phyloP scores from a whole-genome alignment of 495 filamentous ascomycete genomes.

The Collariella sp. region DNA sequence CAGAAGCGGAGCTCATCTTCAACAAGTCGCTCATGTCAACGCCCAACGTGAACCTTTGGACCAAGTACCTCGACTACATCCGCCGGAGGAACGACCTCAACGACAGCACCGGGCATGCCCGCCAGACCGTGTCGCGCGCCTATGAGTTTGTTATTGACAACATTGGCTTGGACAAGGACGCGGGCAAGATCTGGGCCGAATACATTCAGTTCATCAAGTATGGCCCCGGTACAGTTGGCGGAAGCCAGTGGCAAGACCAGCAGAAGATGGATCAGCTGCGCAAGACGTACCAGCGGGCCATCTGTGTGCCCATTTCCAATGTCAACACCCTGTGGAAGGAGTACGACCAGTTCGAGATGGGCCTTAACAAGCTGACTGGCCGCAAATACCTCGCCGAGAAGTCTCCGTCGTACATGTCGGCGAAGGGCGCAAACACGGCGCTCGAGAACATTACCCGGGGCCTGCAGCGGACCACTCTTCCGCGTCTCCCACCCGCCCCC shows the following conservation, averaged over 20 bases:
- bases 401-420: slow-evolving; percentile 88
- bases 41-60: slow-evolving; percentile 80
- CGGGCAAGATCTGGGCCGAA: slow-evolving; percentile 85
- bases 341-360: slow-evolving; percentile 91
- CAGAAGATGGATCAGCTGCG: slow-evolving; percentile 94
- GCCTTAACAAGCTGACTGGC: slow-evolving; percentile 80
- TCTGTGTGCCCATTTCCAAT: slow-evolving; percentile 70
- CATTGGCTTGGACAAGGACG: slow-evolving; percentile 84
- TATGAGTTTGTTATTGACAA: slow-evolving; percentile 88
- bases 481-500: slow-evolving; percentile 68
- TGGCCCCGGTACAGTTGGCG: slow-evolving; percentile 75
- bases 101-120: slow-evolving; percentile 66
- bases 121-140: slow-evolving; percentile 65
- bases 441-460: slow-evolving; percentile 77
- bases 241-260: slow-evolving; percentile 85
- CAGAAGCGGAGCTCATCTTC: slow-evolving; percentile 73
- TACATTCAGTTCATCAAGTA: slow-evolving; percentile 85
- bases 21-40: slow-evolving; percentile 59
- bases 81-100: slow-evolving; percentile 82
- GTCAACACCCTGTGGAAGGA: slow-evolving; percentile 88
- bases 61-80: slow-evolving; percentile 88
- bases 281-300: slow-evolving; percentile 83
- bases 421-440: slow-evolving; percentile 72
- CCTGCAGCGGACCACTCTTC: slow-evolving; percentile 66
- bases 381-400: slow-evolving; percentile 88